Conservation (phyloP, 2,329 filamentous ascomycete species). For the Torrubiellomyces zombiae region DNA sequence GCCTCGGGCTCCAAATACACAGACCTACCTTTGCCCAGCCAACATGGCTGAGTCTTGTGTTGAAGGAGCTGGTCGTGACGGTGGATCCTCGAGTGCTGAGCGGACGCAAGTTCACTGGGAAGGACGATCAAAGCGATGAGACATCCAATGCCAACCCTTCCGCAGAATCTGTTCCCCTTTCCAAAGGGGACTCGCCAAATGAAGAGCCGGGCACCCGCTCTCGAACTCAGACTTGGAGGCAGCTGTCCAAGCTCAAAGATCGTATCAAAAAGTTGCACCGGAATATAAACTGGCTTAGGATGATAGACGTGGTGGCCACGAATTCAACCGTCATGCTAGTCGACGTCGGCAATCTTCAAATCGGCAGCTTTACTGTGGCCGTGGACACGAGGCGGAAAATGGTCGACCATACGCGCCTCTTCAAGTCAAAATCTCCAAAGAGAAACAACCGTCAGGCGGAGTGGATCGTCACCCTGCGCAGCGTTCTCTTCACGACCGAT, state of each 20-base stretch:
- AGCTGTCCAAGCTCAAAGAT: slow-evolving; percentile 65
- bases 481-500: slow-evolving; percentile 75
- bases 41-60: slow-evolving; percentile 83
- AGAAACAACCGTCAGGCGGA: slow-evolving; percentile 54
- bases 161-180: slow-evolving; percentile 3
- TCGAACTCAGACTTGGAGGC: slow-evolving; percentile 64
- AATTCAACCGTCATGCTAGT: slow-evolving; percentile 62
- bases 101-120: slow-evolving; percentile 22
- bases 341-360: slow-evolving; percentile 69
- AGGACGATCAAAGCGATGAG: slow-evolving; percentile 13
- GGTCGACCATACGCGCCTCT: slow-evolving; percentile 77
- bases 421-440: slow-evolving; percentile 46
- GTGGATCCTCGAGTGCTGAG: slow-evolving; percentile 57
- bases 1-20: slow-evolving; percentile 75
- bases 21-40: slow-evolving; percentile 92
- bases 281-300: slow-evolving; percentile 71
- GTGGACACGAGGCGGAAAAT: slow-evolving; percentile 87
- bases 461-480: slow-evolving; percentile 79
- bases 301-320: slow-evolving; percentile 77
- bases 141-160: slow-evolving; percentile 11
- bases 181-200: slow-evolving; percentile 5
- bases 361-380: slow-evolving; percentile 69
- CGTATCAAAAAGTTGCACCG: slow-evolving; percentile 72
- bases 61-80: slow-evolving; percentile 73
- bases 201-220: slow-evolving; percentile 12